Evolutionary conservation across 1,284 basidiomycete species (phyloP), one percentile per base, ranked within the genome.

Genomic region (Stereum hirsutum): DNA sequence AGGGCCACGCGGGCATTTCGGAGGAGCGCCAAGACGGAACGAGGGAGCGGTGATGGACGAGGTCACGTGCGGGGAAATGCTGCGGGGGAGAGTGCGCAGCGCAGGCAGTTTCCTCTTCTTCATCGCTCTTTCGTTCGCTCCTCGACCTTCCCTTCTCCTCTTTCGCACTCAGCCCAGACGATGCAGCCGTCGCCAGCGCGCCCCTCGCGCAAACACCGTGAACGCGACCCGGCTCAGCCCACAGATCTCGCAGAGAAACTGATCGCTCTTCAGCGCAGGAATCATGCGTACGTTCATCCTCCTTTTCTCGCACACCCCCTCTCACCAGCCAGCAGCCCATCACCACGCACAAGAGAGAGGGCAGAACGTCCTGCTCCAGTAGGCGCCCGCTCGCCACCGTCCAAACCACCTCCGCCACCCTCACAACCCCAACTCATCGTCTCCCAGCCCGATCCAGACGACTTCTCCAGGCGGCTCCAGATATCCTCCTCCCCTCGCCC

Each of bases 231-330:
- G 42, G 58, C 68, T 5, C 67, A 74, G 39, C 69, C 75, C 2
- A 80, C 79, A 0, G 81, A 87, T 60, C 57, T 89, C 32, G 81
- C 78, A 45, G 75, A 84, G 56, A 72, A 69, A 49, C 65, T 88
- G 31, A 69, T 78, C 46, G 78, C 78, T 5, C 59, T 81, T n/a
- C 74, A 78, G 54, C 69, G 84, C 39, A 73, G 67, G 50, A 77
- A 74, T 39, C 81, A 81, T 40, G 65, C 63, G 83, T 85, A 47
- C 41, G 74, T 69, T 5, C 51, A 15, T 34, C 20, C 19, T 46
- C n/a, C 20, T 14, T 27, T 8, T 28, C 6, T 17, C 23, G n/a
- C 6, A 14, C 6, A 7, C 30, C 20, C 20, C 15, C 38, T 38
- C 38, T 5, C 10, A 19, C 46, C n/a, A 33, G 38, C 6, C 56